Evolutionary conservation across 2,329 filamentous ascomycete genomes (phyloP).

Genomic region (Verticillium klebahnii): DNA sequence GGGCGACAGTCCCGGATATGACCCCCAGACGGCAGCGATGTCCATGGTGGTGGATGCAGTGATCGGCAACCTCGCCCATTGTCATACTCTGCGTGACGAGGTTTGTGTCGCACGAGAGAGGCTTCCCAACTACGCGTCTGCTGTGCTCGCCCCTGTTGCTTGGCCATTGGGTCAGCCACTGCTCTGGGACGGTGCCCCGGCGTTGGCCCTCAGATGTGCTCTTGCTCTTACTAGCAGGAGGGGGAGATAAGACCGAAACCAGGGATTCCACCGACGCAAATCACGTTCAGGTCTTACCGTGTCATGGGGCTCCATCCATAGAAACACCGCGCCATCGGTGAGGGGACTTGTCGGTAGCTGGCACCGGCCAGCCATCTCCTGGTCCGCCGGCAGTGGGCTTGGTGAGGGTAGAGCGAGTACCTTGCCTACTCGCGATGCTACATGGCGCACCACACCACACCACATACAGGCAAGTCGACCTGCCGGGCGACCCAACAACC

Average conservation of each 20-base stretch:
- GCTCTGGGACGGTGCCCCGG: not conserved
- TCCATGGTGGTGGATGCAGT: not conserved
- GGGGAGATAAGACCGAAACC: not conserved
- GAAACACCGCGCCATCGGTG: not conserved
- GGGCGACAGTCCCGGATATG: not conserved
- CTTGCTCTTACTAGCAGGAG: not conserved
- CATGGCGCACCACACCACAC: not conserved
- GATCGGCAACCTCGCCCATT: slow-evolving; percentile 1
- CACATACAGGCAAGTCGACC: not conserved
- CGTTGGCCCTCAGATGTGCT: not conserved
- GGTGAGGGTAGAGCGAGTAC: not conserved
- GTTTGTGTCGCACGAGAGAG: slow-evolving; percentile 22
- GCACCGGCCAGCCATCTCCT: not conserved
- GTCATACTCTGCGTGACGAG: slow-evolving; percentile 15
- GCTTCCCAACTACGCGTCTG: not conserved
- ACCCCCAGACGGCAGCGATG: not conserved
- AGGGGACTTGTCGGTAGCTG: not conserved
- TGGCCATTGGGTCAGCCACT: not conserved
- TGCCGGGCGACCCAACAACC: not conserved
- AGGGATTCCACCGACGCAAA: not conserved
- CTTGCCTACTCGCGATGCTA: not conserved
- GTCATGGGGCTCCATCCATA: not conserved
- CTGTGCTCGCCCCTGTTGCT: not conserved
- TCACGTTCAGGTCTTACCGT: not conserved
- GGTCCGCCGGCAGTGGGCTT: not conserved